phyloP scores from a whole-genome alignment of 176 grass and related monocot genomes.

The Bonia amplexicaulis region DNA sequence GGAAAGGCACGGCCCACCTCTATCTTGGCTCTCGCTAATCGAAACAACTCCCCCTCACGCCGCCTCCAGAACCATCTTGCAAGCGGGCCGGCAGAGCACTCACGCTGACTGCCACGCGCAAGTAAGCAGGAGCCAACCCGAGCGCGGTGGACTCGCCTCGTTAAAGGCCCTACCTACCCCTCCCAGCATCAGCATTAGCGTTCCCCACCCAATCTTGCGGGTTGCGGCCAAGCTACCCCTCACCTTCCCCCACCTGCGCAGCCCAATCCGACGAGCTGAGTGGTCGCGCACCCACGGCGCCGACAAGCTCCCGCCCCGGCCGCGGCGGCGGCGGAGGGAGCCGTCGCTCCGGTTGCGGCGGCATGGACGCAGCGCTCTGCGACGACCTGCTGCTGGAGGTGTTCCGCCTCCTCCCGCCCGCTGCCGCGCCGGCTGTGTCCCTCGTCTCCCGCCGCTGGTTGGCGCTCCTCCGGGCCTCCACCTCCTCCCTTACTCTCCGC shows the following conservation, averaged over 20 bases:
- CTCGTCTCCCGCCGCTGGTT: slow-evolving; percentile 89
- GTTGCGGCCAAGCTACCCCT: slow-evolving; percentile 13
- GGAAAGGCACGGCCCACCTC: no score
- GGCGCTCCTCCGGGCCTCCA: slow-evolving; percentile 55
- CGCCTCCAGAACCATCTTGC: no score
- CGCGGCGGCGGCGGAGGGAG: neutral
- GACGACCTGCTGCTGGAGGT: slow-evolving; percentile 90
- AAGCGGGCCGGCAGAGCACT: no score
- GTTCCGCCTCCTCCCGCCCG: slow-evolving; percentile 51
- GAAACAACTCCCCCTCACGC: no score
- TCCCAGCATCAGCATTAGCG: neutral
- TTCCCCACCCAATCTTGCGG: slow-evolving; percentile 33
- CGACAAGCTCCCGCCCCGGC: slow-evolving; percentile 14
- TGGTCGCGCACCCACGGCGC: slow-evolving; percentile 9
- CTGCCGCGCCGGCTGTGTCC: slow-evolving; percentile 51
- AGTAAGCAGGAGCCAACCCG: no score
- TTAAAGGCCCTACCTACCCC: neutral
- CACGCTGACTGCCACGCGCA: no score
- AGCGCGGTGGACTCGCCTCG: no score
- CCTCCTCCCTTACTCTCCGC: slow-evolving; percentile 51
- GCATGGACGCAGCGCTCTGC: slow-evolving; percentile 61
- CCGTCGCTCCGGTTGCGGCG: slow-evolving; percentile 4
- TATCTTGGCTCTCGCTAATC: no score
- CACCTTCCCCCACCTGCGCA: neutral
- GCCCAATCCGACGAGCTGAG: slow-evolving; percentile 21